Conservation (phyloP, 2,329 filamentous ascomycete species). For the Diaporthe australafricana region DNA sequence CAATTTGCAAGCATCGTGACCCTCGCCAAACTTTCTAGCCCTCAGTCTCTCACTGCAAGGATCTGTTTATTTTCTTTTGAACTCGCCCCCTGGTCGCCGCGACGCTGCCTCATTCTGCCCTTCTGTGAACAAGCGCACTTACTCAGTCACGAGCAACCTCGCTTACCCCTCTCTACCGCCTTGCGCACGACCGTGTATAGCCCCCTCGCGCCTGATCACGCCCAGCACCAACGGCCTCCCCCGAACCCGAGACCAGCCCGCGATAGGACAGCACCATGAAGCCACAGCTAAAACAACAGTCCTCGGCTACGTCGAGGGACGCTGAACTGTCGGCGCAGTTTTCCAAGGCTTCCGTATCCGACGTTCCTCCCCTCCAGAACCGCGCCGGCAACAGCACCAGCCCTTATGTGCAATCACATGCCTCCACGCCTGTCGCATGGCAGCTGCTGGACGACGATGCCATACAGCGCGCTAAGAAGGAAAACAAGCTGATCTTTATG, state of each 20-base stretch:
- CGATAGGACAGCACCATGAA: conserved; percentile 46
- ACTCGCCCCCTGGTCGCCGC: not conserved
- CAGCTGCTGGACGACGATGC: conserved; percentile 86
- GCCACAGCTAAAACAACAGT: conserved; percentile 45
- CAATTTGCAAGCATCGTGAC: conserved; percentile 20
- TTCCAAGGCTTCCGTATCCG: conserved; percentile 32
- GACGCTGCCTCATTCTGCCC: not conserved
- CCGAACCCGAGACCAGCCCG: not conserved
- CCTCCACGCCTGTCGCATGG: conserved; percentile 89
- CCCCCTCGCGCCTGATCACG: not conserved
- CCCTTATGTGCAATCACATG: conserved; percentile 76
- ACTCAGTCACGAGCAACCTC: conserved; percentile 6
- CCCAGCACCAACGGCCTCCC: not conserved
- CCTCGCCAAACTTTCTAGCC: not conserved
- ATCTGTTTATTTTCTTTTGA: not conserved
- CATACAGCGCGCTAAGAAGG: conserved; percentile 78
- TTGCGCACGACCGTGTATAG: not conserved
- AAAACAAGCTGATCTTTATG: conserved; percentile 91
- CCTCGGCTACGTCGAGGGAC: conserved; percentile 29
- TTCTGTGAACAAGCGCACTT: not conserved
- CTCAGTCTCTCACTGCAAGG: not conserved
- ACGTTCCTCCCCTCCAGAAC: conserved; percentile 48
- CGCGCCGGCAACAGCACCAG: conserved; percentile 56
- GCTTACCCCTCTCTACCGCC: not conserved
- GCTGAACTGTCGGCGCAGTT: conserved; percentile 37